Percentiles rank a stretch among this genome's conserved stretches.
Evolutionary conservation across 176 grass and related monocot species (phyloP).

Genomic region (Carex scoparia): DNA sequence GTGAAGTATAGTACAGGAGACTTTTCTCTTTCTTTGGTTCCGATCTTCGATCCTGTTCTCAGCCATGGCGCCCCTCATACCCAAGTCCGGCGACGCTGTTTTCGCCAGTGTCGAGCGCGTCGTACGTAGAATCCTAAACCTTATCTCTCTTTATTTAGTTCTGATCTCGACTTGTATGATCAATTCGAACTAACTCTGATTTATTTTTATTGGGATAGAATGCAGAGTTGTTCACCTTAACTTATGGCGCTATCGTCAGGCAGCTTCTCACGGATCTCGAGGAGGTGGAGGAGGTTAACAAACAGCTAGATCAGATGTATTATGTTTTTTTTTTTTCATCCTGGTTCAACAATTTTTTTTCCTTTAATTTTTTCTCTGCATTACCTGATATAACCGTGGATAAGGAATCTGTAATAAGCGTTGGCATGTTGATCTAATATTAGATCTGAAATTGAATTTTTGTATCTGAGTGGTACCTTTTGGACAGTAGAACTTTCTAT

Average conservation of each 20-base stretch:
- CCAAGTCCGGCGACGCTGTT: slow-evolving; percentile 82
- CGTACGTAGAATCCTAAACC: slow-evolving; percentile 40
- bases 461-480: background rate
- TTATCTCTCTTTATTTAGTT: background rate
- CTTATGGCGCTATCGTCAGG: slow-evolving; percentile 91
- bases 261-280: slow-evolving; percentile 98
- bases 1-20: background rate
- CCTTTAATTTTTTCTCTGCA: background rate
- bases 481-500: background rate
- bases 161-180: slow-evolving; percentile 17
- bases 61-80: slow-evolving; percentile 47
- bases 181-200: slow-evolving; percentile 12
- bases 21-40: background rate
- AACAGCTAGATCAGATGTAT: slow-evolving; percentile 99
- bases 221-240: slow-evolving; percentile 97
- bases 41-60: slow-evolving; percentile 2
- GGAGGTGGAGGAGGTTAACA: slow-evolving; percentile 99
- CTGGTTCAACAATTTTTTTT: background rate
- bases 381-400: background rate
- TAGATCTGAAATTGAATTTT: slow-evolving; percentile 17
- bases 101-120: slow-evolving; percentile 96
- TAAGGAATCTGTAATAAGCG: background rate
- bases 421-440: background rate
- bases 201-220: slow-evolving; percentile 35
- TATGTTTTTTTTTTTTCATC: slow-evolving; percentile 4